A percentile compares a stretch with the other conserved stretches of the same genome.
Conservation (phyloP, 306 rosid genomes). For the Herpetospermum pedunculosum region DNA sequence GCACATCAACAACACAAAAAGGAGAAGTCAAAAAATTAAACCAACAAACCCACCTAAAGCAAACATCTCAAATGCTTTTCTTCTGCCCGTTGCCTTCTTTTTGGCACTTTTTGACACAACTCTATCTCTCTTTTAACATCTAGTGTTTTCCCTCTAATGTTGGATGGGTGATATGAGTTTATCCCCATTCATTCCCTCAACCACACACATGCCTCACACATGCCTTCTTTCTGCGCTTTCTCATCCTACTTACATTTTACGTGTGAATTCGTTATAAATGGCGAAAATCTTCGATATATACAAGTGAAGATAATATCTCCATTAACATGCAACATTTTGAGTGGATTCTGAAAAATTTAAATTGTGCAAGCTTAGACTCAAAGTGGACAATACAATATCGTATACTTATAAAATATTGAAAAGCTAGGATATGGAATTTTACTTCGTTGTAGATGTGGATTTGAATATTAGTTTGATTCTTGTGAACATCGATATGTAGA, state of each 20-base stretch:
- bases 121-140: neutral
- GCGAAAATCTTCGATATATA: neutral
- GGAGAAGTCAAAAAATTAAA: too few species aligned
- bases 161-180: neutral
- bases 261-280: neutral
- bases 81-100: constrained; percentile 6
- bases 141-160: neutral
- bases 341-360: neutral
- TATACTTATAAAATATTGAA: too few species aligned
- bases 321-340: neutral
- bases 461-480: too few species aligned
- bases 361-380: neutral
- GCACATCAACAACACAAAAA: too few species aligned
- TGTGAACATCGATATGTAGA: too few species aligned
- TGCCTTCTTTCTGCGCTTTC: neutral
- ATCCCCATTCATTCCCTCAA: neutral
- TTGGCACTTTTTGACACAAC: neutral
- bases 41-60: too few species aligned
- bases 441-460: too few species aligned
- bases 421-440: too few species aligned
- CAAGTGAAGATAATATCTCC: neutral
- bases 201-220: neutral
- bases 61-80: neutral
- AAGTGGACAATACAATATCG: neutral
- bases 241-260: neutral